Base-by-base conservation (phyloP, 495 filamentous ascomycete species). In the Xylaria intraflava region DNA sequence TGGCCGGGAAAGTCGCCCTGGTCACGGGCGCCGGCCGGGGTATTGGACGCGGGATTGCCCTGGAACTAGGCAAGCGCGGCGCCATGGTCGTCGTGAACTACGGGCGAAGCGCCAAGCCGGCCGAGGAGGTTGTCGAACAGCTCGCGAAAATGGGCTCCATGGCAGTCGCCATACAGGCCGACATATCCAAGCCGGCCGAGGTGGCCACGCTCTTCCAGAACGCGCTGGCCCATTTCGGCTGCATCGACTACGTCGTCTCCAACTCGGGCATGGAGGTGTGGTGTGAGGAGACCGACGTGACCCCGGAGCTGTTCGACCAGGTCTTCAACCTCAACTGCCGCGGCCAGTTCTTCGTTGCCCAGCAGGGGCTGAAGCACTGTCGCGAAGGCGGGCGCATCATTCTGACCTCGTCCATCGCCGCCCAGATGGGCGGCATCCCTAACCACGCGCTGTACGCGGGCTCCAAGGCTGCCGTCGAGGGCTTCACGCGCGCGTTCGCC, bases 341-440 rank as follows among this genome's bases (percentile, higher is more conserved):
- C 1, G 89, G 81, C 2, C 88, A 92, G 69, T 91, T 90, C 78
- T 90, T 91, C 72, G 83, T 89, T 42, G 84, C 82, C 48, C 80
- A 83, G 65, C 77, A 85, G 69, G 84, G 79, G 6, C 83, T 82
- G 66, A 79, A 78, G 69, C 72, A 85, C 66, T 72, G 83, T 64
- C 69, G 71, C 55, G 72, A 80, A 38, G 81, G 80, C 39, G 83
- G 82, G 46, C 75, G 82, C 59, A 75, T 85, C 62, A 78, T 85
- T 57, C 66, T 84, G 8, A 85, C 78, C 71, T 79, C 78, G 19
- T 81, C 77, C 65, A 85, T 84, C 70, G 83, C 83, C 20, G 81
- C 80, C 26, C 74, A 81, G 71, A 78, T 77, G 56, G 80, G 80
- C 67, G 79, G 69, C 38, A 79, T 86, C 5, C 79, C 79, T 38